A percentile compares a stretch with the other conserved stretches of the same genome.
Evolutionary conservation across 208 protist genomes (phyloP).

Genomic region (Acanthamoeba castellanii): DNA sequence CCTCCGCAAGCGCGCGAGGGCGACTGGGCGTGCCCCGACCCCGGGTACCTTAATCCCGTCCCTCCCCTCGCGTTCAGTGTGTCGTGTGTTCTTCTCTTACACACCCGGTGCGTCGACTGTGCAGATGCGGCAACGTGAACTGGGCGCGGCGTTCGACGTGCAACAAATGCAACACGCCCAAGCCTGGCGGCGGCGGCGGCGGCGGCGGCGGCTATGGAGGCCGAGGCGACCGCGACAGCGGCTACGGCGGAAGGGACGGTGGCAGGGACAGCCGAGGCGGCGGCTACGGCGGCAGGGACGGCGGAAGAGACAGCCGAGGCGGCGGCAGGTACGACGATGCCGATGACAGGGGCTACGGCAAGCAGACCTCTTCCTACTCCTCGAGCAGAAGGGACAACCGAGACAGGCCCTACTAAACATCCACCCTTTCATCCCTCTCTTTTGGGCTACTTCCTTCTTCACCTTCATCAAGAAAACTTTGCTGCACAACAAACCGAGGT

Average conservation of each 20-base stretch:
- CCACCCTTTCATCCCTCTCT: too few relatives aligned
- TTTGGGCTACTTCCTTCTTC: too few relatives aligned
- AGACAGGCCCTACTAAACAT: too few relatives aligned
- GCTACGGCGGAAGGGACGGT: not conserved
- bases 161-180: conserved; percentile 53
- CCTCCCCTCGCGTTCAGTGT: not conserved
- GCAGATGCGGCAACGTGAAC: conserved; percentile 77
- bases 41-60: not conserved
- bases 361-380: too few relatives aligned
- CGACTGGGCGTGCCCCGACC: conserved; percentile 73
- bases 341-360: too few relatives aligned
- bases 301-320: not conserved
- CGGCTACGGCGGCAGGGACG: not conserved
- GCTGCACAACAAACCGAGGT: too few relatives aligned
- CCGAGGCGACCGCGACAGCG: not conserved
- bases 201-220: not conserved
- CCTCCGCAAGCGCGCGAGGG: conserved; percentile 15
- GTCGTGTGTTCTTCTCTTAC: not conserved
- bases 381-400: too few relatives aligned
- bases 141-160: conserved; percentile 41
- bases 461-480: too few relatives aligned
- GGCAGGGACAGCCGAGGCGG: not conserved
- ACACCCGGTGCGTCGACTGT: not conserved
- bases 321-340: too few relatives aligned
- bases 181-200: not conserved